Base-by-base conservation (phyloP, 1,284 basidiomycete species). In the Pulchroboletus neoregius region DNA sequence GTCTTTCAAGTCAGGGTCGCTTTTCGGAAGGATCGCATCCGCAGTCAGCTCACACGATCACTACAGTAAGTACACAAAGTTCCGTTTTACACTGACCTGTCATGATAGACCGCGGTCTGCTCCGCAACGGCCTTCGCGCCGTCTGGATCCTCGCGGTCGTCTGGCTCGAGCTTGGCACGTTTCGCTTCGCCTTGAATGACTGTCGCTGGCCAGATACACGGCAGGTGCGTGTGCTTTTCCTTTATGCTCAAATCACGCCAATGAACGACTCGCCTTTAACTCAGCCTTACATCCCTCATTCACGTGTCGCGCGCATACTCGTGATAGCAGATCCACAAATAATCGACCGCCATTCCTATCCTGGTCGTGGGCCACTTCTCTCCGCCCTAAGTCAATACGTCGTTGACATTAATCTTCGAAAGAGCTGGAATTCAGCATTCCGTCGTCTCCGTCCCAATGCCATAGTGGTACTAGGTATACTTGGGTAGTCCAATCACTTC, bases 311-410 rank as follows among this genome's bases (percentile, higher is more conserved):
- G 2, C 87, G 84, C 54, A 70, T 91, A 23, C 72, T 92, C 12
- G 71, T 94, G 42, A 60, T 92, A 16, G 79, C 89, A 4, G 91
- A 94, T 60, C 79, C 88, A 1, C 90, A 93, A 62, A 73, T 93
- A 13, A 76, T 82, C 23, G 79, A 84, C 56, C 62, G 71, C 51
- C 67, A 63, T 32, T 69, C 71, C 38, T 73, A 70, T 62, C 72
- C 64, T 54, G 71, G 65, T 37, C 70, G 63, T 37, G 63, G 61
- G 50, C 60, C 65, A 38, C 65, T 74, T 61, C 55, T 72, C 55
- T 71, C 67, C 54, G 58, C 58, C 20, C 45, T 83, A 35, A 71
- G 74, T 30, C 77, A 79, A 51, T 68, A 74, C 49, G 63, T 84
- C 42, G 78, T 81, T 52, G 82, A 91, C 58, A 66, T 84, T 40